Conservation (phyloP, 192 early-diverging fungal species). For the Coemansia sp. region DNA sequence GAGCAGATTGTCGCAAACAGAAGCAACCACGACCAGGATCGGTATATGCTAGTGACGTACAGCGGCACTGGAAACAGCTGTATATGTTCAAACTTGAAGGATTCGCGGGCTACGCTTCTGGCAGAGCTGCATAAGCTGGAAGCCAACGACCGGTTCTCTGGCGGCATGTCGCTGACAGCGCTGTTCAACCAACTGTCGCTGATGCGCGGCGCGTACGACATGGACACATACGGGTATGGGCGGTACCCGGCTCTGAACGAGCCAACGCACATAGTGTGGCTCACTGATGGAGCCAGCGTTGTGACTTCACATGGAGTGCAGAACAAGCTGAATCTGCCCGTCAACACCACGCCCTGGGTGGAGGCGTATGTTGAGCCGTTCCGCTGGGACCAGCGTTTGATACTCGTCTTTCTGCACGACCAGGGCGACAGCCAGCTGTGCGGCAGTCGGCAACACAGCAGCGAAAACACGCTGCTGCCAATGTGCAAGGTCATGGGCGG, state of each 20-base stretch:
- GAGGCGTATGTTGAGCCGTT: conserved; percentile 73
- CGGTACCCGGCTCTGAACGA: conserved; percentile 65
- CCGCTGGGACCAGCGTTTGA: conserved; percentile 76
- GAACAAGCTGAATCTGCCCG: conserved; percentile 66
- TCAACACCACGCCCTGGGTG: conserved; percentile 56
- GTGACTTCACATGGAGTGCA: conserved; percentile 41
- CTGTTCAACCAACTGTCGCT: conserved; percentile 67
- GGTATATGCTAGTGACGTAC: conserved; percentile 76
- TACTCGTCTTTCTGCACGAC: conserved; percentile 61
- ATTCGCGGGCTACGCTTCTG: conserved; percentile 53
- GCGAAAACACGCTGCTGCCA: conserved; percentile 55
- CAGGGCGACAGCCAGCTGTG: conserved; percentile 21
- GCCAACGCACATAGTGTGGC: conserved; percentile 68
- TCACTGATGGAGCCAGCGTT: conserved; percentile 69
- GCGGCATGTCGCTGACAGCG: conserved; percentile 60
- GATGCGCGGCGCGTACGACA: conserved; percentile 57
- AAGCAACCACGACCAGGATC: conserved; percentile 57
- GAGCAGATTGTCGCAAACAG: conserved; percentile 64
- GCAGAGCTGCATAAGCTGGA: conserved; percentile 59
- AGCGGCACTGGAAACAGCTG: conserved; percentile 29
- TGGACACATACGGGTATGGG: conserved; percentile 69
- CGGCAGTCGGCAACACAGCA: conserved; percentile 31
- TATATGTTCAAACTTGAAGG: conserved; percentile 49
- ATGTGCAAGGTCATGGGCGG: conserved; percentile 73
- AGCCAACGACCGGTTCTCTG: conserved; percentile 63